Conservation (phyloP, 2,329 filamentous ascomycete genomes). For the Sporothrix pseudoabietina region DNA sequence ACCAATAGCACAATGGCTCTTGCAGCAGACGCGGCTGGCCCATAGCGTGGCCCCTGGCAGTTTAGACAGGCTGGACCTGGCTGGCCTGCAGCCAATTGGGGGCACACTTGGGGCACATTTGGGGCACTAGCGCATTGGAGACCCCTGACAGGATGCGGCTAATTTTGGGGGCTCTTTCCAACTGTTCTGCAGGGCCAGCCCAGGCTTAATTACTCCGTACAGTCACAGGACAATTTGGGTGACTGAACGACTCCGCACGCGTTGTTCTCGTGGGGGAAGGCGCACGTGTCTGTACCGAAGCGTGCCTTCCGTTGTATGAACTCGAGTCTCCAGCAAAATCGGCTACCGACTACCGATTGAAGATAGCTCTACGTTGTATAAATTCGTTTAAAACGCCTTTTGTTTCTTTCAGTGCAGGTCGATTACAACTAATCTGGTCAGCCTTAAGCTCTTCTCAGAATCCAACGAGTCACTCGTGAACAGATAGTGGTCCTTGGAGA, state of each 20-base stretch:
- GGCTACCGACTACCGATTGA: no score
- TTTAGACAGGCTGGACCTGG: not conserved
- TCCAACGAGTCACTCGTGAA: not conserved
- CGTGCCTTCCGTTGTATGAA: not conserved
- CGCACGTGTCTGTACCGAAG: not conserved
- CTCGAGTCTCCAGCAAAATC: no score
- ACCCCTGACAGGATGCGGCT: slow-evolving; percentile 18
- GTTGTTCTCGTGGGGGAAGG: not conserved
- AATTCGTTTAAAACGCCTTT: no score
- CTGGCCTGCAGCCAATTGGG: slow-evolving; percentile 14
- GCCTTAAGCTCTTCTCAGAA: no score
- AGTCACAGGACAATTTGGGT: not conserved
- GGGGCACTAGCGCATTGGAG: slow-evolving; percentile 7
- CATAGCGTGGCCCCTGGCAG: not conserved
- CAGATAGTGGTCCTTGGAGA: not conserved
- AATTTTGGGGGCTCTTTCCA: slow-evolving; percentile 8
- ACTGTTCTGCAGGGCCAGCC: not conserved
- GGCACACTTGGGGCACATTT: not conserved
- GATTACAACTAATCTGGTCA: no score
- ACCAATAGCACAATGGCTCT: not conserved
- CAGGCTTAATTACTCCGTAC: not conserved
- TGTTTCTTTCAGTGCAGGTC: no score
- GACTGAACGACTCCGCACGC: slow-evolving; percentile 3
- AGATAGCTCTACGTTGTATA: no score
- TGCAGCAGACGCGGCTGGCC: not conserved